Evolutionary conservation across 2,329 filamentous ascomycete genomes (phyloP), one percentile per base, ranked within the genome.

Genomic region (Chaetomium globosum): DNA sequence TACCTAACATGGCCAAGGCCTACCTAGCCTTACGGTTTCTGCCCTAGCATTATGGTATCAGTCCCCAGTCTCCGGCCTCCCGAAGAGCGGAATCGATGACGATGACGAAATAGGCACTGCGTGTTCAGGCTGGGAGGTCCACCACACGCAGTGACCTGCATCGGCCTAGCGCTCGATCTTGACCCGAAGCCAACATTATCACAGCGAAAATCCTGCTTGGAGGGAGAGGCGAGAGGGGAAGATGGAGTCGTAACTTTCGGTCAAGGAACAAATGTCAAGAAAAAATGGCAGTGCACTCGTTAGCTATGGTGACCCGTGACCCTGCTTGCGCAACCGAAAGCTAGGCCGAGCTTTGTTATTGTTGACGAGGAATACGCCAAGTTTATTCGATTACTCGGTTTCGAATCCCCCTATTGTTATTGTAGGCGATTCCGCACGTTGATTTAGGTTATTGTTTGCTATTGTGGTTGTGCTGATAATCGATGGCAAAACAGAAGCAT

Each of bases 81-180:
- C 57, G 48, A 36, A 43, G 56, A 23, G 65, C 48, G 52, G 52
- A 55, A 31, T 52, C 59, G 57, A 61, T 61, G 55, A 59, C 55
- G 28, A 43, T 43, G 39, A 43, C 39, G 26, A 23, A 23, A 19
- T 23, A 33, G 46, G 49, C 60, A 46, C 19, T 46, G 57, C 51
- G 46, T 52, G 59, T 28, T 61, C 9, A 13, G 48, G 52, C 33
- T 39, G 56, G 64, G 63, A 59, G 52, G 58, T 39, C 49, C 59
- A 21, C 61, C 51, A 57, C 48, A 56, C 63, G 57, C 63, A 62
- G 60, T 61, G 36, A 36, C 52, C 64, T 54, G 56, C 51, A 39
- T 65, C 59, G 64, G 65, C 67, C 67, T 68, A 67, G 64, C 65
- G 57, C 64, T 63, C 58, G 52, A 46, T 66, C 55, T 64, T 64